Evolutionary conservation across 1,139 yeast species (phyloP).

Genomic region (Kluyveromyces sp.): DNA sequence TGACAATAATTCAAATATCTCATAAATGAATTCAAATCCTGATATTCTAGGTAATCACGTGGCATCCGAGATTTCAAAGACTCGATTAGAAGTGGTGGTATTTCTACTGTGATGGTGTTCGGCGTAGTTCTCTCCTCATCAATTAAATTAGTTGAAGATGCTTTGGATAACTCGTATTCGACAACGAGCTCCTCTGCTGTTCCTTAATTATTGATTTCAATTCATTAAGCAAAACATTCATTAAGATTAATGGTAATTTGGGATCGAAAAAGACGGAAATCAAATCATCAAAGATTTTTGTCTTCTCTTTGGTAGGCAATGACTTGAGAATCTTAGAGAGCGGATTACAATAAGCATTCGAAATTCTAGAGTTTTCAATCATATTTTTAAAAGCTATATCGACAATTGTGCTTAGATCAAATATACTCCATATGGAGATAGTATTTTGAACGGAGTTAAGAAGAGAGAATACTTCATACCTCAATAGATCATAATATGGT

Average conservation of each 20-base stretch:
- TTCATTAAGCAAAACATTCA: slow-evolving; percentile 34
- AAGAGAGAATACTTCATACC: slow-evolving; percentile 39
- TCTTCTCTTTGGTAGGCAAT: slow-evolving; percentile 10
- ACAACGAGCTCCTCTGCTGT: slow-evolving; percentile 50
- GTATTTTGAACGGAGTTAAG: neutral
- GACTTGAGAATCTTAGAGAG: slow-evolving; percentile 13
- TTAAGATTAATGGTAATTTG: slow-evolving; percentile 21
- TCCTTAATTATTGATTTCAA: slow-evolving; percentile 32
- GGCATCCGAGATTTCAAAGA: slow-evolving; percentile 14
- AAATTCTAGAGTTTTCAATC: slow-evolving; percentile 23
- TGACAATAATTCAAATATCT: slow-evolving; percentile 66
- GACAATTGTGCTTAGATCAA: neutral
- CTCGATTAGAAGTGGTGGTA: slow-evolving; percentile 19
- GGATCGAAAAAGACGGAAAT: slow-evolving; percentile 14
- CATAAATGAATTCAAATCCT: slow-evolving; percentile 31
- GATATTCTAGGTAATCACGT: slow-evolving; percentile 36
- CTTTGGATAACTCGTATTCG: slow-evolving; percentile 47
- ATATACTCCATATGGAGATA: neutral
- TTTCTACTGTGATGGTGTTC: slow-evolving; percentile 14
- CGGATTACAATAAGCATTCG: neutral
- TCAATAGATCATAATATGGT: slow-evolving; percentile 34
- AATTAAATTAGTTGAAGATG: slow-evolving; percentile 16
- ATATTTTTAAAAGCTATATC: slow-evolving; percentile 4
- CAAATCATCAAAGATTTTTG: slow-evolving; percentile 16
- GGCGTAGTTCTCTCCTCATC: slow-evolving; percentile 7